phyloP scores from a whole-genome alignment of 1,284 basidiomycete genomes.

The Puccinia hordei region DNA sequence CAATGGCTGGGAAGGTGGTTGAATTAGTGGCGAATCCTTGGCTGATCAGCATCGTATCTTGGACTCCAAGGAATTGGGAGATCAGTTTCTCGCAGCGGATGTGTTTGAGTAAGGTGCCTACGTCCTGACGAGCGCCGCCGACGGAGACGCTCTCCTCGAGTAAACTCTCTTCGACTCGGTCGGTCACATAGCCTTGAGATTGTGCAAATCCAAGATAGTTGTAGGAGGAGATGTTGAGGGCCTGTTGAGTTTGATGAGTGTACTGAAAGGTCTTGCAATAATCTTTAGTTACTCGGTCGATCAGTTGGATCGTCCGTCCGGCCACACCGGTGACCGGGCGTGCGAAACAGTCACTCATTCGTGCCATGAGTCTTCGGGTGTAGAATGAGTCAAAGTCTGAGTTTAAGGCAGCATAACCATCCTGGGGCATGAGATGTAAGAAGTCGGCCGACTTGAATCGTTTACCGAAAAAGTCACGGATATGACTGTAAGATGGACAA shows the following conservation, averaged over 20 bases:
- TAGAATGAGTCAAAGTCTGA: slow-evolving; percentile 99
- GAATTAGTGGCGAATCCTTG: slow-evolving; percentile 99
- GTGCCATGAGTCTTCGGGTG: slow-evolving; percentile 87
- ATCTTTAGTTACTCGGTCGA: slow-evolving; percentile 82
- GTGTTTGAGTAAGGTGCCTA: slow-evolving; percentile 82
- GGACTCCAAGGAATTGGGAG: slow-evolving; percentile 82
- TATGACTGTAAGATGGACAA: slow-evolving; percentile 70
- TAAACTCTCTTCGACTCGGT: slow-evolving; percentile 72
- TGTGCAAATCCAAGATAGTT: slow-evolving; percentile 99
- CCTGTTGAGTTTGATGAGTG: slow-evolving; percentile 79
- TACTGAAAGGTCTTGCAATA: slow-evolving; percentile 77
- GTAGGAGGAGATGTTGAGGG: slow-evolving; percentile 95
- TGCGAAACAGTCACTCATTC: slow-evolving; percentile 94
- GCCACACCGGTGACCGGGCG: slow-evolving; percentile 92
- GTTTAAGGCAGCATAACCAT: slow-evolving; percentile 92
- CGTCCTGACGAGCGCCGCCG: slow-evolving; percentile 77
- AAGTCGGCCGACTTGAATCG: slow-evolving; percentile 73
- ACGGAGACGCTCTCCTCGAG: slow-evolving; percentile 68
- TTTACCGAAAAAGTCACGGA: slow-evolving; percentile 94
- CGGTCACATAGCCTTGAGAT: slow-evolving; percentile 86
- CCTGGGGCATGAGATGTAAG: slow-evolving; percentile 75
- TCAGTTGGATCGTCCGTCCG: slow-evolving; percentile 83
- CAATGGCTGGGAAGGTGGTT: slow-evolving; percentile 87
- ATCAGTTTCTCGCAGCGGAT: slow-evolving; percentile 80
- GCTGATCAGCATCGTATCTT: slow-evolving; percentile 84